These are phyloP conservation scores for Aureobasidium uvarum DNA, from an alignment of 2,329 filamentous ascomycete genomes.

Conservation along the genomic window DNA sequence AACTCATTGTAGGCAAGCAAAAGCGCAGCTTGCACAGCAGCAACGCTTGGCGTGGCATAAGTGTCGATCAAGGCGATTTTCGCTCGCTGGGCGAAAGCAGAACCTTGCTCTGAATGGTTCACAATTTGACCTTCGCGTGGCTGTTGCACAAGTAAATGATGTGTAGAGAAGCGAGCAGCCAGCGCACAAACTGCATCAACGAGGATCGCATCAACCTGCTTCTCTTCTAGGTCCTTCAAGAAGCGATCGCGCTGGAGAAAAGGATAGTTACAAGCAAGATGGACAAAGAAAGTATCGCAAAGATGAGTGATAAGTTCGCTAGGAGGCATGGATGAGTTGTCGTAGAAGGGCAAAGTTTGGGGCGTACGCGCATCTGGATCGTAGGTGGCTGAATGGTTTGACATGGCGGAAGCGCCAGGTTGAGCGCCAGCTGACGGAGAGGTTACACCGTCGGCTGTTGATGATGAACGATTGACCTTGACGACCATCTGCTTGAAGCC, in stretches of 20 bases:
- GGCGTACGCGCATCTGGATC: slow-evolving; percentile 40
- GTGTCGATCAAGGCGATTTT: slow-evolving; percentile 80
- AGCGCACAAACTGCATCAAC: slow-evolving; percentile 84
- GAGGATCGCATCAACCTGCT: slow-evolving; percentile 76
- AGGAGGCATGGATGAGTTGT: slow-evolving; percentile 68
- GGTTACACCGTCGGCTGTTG: slow-evolving; percentile 38
- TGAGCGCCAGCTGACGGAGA: slow-evolving; percentile 16
- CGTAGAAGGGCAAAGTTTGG: slow-evolving; percentile 65
- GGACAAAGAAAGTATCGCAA: slow-evolving; percentile 75
- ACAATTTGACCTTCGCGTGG: slow-evolving; percentile 48
- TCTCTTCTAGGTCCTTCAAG: slow-evolving; percentile 72
- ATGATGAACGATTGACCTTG: slow-evolving; percentile 60
- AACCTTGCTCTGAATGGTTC: slow-evolving; percentile 65
- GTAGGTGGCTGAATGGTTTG: slow-evolving; percentile 32
- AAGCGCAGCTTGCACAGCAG: slow-evolving; percentile 78
- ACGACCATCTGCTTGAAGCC: slow-evolving; percentile 93
- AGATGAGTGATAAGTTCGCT: slow-evolving; percentile 73
- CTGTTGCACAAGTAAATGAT: slow-evolving; percentile 53
- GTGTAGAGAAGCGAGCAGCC: slow-evolving; percentile 72
- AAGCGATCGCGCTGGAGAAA: slow-evolving; percentile 75
- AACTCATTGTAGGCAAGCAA: slow-evolving; percentile 88
- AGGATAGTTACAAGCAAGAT: slow-evolving; percentile 81
- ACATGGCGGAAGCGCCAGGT: slow-evolving; percentile 29
- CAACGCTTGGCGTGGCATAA: slow-evolving; percentile 77
- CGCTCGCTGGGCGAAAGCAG: slow-evolving; percentile 75